Base-by-base conservation (phyloP, 1,284 basidiomycete genomes). In the Microbotryum lychnidis-dioicae region DNA sequence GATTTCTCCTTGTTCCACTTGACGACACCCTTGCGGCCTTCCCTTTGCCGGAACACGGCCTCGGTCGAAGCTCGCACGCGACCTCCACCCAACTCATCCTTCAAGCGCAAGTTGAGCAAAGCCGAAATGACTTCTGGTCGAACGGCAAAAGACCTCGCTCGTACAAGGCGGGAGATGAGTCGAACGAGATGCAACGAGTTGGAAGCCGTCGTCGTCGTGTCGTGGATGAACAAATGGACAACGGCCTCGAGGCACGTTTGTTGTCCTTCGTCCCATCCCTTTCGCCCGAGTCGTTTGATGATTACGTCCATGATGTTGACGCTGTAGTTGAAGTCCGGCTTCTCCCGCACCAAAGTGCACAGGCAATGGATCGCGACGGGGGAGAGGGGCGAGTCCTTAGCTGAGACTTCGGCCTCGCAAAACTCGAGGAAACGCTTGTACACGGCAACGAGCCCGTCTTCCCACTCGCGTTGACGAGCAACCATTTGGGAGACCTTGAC, bases 261-360 rank as follows among this genome's bases (percentile, higher is more conserved):
- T 52, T 69, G 68, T 16, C 64, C 91, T 75, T 84, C 80, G 76
- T 91, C 87, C 91, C 92, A 96, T 45, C 86, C 84, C 74, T 83
- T 86, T 69, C 84, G 84, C 70, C 91, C 94, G 58, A 99, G 77
- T 20, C 85, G 83, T 56, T 87, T 84, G 21, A 98, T 84, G 54
- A 98, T 79, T 56, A 87, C 86, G 62, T 84, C 86, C 82, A 97
- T 89, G 69, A 99, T 82, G 77, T 98, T 97, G 69, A 84, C 81
- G 55, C 89, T 84, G 76, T 96, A 99, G 79, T 99, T 99, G 82
- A 99, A 99, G 76, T 99, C 93, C 12, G 91, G 89, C 64, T 86
- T 84, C 68, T 89, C 84, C 23, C 81, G 80, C 14, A 93, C 79
- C 50, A 98, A 80, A 4, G 87, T 87, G 75, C 91, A 93, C 80